phyloP scores from a whole-genome alignment of 164 flowering plant species.

The Berberis thunbergii region DNA sequence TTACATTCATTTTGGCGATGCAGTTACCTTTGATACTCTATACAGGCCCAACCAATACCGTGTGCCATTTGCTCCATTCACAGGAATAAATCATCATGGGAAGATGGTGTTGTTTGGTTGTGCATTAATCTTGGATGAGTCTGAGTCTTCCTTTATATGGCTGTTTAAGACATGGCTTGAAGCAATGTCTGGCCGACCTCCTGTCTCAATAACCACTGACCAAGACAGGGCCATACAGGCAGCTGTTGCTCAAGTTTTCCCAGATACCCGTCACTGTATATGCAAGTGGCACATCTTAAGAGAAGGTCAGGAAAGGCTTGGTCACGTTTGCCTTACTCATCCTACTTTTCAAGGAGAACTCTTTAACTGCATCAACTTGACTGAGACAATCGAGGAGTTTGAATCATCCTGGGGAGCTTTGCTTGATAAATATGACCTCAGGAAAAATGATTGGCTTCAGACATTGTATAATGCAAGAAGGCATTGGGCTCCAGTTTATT shows the following conservation, averaged over 20 bases:
- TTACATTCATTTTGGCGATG: conserved; percentile 64
- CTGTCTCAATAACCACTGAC: conserved; percentile 57
- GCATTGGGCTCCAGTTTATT: conserved; percentile 70
- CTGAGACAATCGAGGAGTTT: conserved; percentile 62
- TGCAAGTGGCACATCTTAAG: conserved; percentile 69
- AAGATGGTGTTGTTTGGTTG: conserved; percentile 68
- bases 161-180: conserved; percentile 62
- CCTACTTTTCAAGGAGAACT: conserved; percentile 48
- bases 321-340: conserved; percentile 40
- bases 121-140: conserved; percentile 61
- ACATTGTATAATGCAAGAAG: conserved; percentile 47
- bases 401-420: conserved; percentile 53
- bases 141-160: conserved; percentile 62
- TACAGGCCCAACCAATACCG: conserved; percentile 47
- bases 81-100: conserved; percentile 73
- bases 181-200: conserved; percentile 56
- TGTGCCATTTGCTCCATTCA: conserved; percentile 72
- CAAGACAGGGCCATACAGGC: conserved; percentile 55
- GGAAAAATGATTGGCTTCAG: conserved; percentile 58
- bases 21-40: conserved; percentile 63
- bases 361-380: conserved; percentile 53
- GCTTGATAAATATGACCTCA: conserved; percentile 49
- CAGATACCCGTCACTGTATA: conserved; percentile 52
- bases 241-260: conserved; percentile 58
- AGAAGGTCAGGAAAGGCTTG: conserved; percentile 60